These are phyloP conservation scores for Hanseniaspora nectarophila DNA, from an alignment of 805 yeast species.

Conservation along the genomic window DNA sequence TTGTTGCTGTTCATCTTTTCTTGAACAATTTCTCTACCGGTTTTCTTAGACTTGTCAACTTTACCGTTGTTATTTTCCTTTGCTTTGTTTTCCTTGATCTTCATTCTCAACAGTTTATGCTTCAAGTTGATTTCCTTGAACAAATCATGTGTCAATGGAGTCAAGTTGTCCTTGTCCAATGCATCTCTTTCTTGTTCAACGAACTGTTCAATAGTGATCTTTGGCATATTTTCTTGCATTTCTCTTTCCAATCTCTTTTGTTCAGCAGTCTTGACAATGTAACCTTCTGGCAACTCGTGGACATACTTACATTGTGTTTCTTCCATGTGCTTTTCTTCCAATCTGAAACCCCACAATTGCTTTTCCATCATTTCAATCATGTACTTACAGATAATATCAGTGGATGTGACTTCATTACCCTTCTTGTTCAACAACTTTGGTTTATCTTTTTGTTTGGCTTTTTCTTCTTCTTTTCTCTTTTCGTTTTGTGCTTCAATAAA, in stretches of 20 bases:
- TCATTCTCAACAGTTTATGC: constrained; percentile 47
- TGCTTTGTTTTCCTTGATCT: constrained; percentile 25
- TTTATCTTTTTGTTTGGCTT: constrained; percentile 94
- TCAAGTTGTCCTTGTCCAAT: constrained; percentile 56
- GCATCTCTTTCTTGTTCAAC: constrained; percentile 84
- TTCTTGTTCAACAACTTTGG: constrained; percentile 86
- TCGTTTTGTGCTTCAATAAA: constrained; percentile 78
- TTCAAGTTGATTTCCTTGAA: constrained; percentile 74
- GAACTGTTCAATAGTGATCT: constrained; percentile 89
- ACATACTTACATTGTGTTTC: constrained; percentile 88
- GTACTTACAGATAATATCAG: constrained; percentile 85
- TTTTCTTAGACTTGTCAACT: constrained; percentile 31
- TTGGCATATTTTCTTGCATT: constrained; percentile 74
- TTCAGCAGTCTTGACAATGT: constrained; percentile 91
- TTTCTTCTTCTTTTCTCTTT: constrained; percentile 54
- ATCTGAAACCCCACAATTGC: constrained; percentile 15
- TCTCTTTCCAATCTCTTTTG: constrained; percentile 79
- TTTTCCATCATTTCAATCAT: constrained; percentile 90
- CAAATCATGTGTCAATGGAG: constrained; percentile 76
- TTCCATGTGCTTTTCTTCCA: constrained; percentile 29
- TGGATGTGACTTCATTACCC: constrained; percentile 86
- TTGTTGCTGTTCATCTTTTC: constrained; percentile 48
- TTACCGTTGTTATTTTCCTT: constrained; percentile 30
- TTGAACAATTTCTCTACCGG: constrained; percentile 60
- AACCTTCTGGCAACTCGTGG: constrained; percentile 94